Conservation (phyloP, 1,284 basidiomycete species). For the Phellopilus nigrolimitatus region DNA sequence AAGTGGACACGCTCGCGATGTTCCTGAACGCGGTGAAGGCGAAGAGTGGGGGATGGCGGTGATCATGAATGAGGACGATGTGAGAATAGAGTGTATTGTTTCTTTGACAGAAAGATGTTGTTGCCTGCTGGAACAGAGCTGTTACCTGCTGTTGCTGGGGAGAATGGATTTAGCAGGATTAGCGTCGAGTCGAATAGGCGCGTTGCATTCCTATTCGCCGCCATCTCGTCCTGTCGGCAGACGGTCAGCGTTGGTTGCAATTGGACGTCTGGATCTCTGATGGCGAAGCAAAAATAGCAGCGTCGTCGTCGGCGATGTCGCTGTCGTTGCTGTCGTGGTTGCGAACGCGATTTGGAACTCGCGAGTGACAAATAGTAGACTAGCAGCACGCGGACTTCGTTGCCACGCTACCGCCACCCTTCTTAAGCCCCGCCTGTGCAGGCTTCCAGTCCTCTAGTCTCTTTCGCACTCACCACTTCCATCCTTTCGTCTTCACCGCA, state of each 20-base stretch:
- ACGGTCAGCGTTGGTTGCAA: too few relatives aligned
- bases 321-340: neutral
- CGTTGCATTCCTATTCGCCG: too few relatives aligned
- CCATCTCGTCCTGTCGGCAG: too few relatives aligned
- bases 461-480: slow-evolving; percentile 23
- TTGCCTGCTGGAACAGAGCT: neutral
- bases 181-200: too few relatives aligned
- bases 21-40: slow-evolving; percentile 72
- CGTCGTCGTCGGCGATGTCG: too few relatives aligned
- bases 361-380: too few relatives aligned
- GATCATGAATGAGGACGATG: neutral
- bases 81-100: neutral
- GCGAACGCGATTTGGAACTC: too few relatives aligned
- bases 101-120: neutral
- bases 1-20: slow-evolving; percentile 72
- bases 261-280: too few relatives aligned
- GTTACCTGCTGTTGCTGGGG: too few relatives aligned
- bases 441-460: slow-evolving; percentile 20
- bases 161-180: too few relatives aligned
- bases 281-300: too few relatives aligned
- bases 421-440: slow-evolving; percentile 21
- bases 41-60: slow-evolving; percentile 38
- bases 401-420: slow-evolving; percentile 15
- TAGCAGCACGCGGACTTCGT: too few relatives aligned
- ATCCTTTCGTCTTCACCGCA: slow-evolving; percentile 28